Evolutionary conservation across 2,329 filamentous ascomycete genomes (phyloP), one percentile per base, ranked within the genome.

Genomic region (Xylariaceae sp.): DNA sequence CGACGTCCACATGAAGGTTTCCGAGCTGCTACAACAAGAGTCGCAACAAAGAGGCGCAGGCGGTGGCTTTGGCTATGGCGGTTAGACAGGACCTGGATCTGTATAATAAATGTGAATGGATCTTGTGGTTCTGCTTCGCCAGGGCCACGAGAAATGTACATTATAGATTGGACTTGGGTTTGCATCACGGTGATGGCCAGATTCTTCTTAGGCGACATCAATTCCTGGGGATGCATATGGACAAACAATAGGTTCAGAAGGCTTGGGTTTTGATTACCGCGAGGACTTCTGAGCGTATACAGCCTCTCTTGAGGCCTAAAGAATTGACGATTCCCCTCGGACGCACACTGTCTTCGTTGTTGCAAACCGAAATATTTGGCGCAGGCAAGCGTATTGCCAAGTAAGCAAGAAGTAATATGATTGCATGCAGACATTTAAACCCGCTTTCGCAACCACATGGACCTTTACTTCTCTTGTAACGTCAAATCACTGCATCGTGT

Each of bases 1-100:
- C 72, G 91, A 97, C 58, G 90, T 95, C 61, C 95, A 95, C 67
- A 83, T 95, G 75, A 97, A 96, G 76, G 88, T 97, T 45, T 91
- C 87, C 60, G 90, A 97, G 72, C 88, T 94, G 72, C 89, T 97
- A 82, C 89, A 96, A 71, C 81, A 84, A 51, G 87, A 95, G 68
- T 87, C 87, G 37, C 79, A 81, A 60, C 76, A 79, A 49, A 78
- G 79, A 59, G 79, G 81, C 45, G 76, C 66, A n/a, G 74, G 68
- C 33, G 74, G 71, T 33, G 59, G 55, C 16, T 58, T 60, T n/a
- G 76, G 74, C 19, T 69, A 80, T 49, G 71, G 73, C 15, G 55
- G 52, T 29, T 62, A 45, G 39, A 17, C 4, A 15, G n/a, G n/a
- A n/a, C n/a, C n/a, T n/a, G n/a, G n/a, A 22, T 39, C 35, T 38